Evolutionary conservation across 495 filamentous ascomycete species (phyloP), one percentile per base, ranked within the genome.

Genomic region (Aspergillus bertholletiae): DNA sequence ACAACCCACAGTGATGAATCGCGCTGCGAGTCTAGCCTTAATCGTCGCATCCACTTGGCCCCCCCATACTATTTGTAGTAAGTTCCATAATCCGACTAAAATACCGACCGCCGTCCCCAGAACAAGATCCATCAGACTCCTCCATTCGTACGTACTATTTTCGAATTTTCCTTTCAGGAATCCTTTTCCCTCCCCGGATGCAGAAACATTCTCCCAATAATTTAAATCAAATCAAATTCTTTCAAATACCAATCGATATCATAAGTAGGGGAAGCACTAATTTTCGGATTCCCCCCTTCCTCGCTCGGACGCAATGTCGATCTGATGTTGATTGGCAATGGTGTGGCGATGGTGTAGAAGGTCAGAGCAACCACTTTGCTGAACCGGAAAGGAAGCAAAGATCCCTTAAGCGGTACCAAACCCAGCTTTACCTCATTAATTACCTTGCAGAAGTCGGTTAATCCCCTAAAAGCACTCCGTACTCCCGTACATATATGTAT

Each of bases 21-120:
- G 39, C 39, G 47, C 28, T 30, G 47, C 5, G 34, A 49, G 47
- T 49, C 47, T 49, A 49, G 47, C 28, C 47, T 49, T 23, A 49
- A 35, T 49, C 28, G 18, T 49, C 27, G n/a, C n/a, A n/a, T n/a
- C n/a, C n/a, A n/a, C n/a, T n/a, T n/a, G n/a, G n/a, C 22, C 13
- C 7, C 17, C 34, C 13, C 1, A 49, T 37, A 28, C 26, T 20
- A 49, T 35, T 49, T 35, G 22, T 43, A n/a, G n/a, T n/a, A n/a
- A n/a, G n/a, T n/a, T n/a, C n/a, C n/a, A n/a, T n/a, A n/a, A n/a
- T n/a, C n/a, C n/a, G n/a, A n/a, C n/a, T n/a, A n/a, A n/a, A n/a
- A n/a, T n/a, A 43, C 21, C 5, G 21, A 15, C 39, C 39, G 39
- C 18, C 34, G 34, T 34, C 37, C 37, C 39, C 39, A 22, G 17